Evolutionary conservation across 2,329 filamentous ascomycete genomes (phyloP).

Genomic region (Fusarium dlaminii): DNA sequence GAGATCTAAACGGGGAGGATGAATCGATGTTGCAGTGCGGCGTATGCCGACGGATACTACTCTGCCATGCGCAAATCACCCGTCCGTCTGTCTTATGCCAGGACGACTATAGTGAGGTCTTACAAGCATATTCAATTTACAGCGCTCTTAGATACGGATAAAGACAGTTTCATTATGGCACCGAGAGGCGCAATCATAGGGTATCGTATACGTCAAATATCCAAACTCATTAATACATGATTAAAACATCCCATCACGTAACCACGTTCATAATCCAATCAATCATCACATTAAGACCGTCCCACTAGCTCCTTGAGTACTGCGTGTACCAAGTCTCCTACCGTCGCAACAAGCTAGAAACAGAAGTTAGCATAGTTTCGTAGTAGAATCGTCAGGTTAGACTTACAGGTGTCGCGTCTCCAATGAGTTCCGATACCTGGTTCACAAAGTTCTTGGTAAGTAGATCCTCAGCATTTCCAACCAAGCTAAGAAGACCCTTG

Average conservation of each 20-base stretch:
- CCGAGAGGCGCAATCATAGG: background rate
- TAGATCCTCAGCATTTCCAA: slow-evolving; percentile 50
- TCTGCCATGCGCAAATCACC: background rate
- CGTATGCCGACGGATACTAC: background rate
- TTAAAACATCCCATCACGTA: background rate
- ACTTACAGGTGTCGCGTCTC: slow-evolving; percentile 39
- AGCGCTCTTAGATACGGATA: background rate
- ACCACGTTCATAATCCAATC: background rate
- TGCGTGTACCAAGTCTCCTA: slow-evolving; percentile 47
- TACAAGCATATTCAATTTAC: background rate
- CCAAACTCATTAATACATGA: slow-evolving; percentile 5
- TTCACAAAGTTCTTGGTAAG: slow-evolving; percentile 52
- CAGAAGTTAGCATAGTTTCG: background rate
- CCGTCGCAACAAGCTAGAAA: slow-evolving; percentile 45
- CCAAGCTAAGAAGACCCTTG: slow-evolving; percentile 44
- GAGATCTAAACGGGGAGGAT: background rate
- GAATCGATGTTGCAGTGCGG: background rate
- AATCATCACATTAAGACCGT: slow-evolving; percentile 9
- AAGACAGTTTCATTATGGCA: background rate
- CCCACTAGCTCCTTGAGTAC: slow-evolving; percentile 45
- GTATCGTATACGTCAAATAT: slow-evolving; percentile 5
- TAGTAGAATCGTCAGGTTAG: rapidly evolving
- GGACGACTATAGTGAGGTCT: background rate
- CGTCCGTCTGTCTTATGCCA: background rate
- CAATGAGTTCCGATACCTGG: slow-evolving; percentile 55